phyloP scores from a whole-genome alignment of 108 stramenopile genomes.

The Pseudonitzschia multiseries region DNA sequence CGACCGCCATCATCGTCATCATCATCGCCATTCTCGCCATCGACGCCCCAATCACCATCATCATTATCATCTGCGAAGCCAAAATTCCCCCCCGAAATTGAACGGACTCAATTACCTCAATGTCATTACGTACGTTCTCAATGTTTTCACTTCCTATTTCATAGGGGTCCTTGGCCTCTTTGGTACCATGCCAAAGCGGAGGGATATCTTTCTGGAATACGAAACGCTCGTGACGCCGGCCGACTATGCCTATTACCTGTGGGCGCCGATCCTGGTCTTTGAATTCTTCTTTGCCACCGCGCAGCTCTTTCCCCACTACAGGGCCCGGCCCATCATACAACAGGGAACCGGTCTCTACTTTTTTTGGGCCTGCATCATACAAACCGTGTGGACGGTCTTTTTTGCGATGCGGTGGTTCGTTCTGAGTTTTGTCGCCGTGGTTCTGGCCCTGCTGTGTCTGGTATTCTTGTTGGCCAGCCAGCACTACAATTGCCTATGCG shows the following conservation, averaged over 20 bases:
- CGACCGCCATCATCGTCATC: background rate
- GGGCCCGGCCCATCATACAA: conserved; percentile 52
- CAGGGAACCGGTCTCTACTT: conserved; percentile 50
- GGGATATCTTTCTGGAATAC: conserved; percentile 36
- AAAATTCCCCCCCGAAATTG: conserved; percentile 30
- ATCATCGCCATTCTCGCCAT: background rate
- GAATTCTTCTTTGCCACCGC: conserved; percentile 52
- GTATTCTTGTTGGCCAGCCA: conserved; percentile 43
- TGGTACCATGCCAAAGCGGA: conserved; percentile 43
- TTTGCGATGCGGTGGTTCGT: conserved; percentile 52
- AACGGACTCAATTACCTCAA: conserved; percentile 60
- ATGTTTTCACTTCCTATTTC: conserved; percentile 52
- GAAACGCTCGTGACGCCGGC: conserved; percentile 61
- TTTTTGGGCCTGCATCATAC: conserved; percentile 52
- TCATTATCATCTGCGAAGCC: background rate
- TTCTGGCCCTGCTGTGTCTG: conserved; percentile 37
- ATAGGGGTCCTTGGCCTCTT: conserved; percentile 54
- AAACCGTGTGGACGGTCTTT: conserved; percentile 57
- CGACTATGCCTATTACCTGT: conserved; percentile 47
- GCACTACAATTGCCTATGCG: conserved; percentile 20
- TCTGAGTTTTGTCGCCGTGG: conserved; percentile 48
- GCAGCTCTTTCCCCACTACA: conserved; percentile 50
- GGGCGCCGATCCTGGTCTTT: conserved; percentile 47
- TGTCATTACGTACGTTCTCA: conserved; percentile 39
- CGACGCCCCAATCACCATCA: background rate